These are phyloP conservation scores for Mariannaea sp. DNA, from an alignment of 2,329 filamentous ascomycete genomes.

Conservation along the genomic window DNA sequence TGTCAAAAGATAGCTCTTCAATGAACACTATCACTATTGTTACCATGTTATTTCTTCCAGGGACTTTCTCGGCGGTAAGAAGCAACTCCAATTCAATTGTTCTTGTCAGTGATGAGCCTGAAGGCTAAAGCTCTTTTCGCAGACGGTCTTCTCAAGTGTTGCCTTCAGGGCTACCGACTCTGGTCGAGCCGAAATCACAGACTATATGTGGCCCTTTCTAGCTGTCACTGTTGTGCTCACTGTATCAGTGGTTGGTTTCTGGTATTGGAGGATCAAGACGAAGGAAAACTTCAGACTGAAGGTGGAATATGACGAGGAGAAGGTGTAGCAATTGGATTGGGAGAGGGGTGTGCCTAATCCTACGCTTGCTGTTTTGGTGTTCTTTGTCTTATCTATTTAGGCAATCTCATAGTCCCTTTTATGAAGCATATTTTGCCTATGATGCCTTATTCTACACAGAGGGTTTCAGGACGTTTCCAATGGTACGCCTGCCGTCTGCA, in stretches of 20 bases:
- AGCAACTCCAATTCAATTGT: too few relatives aligned
- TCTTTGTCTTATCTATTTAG: too few relatives aligned
- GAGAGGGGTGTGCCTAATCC: too few relatives aligned
- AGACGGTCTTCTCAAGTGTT: constrained; percentile 7
- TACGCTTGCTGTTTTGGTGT: too few relatives aligned
- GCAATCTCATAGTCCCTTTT: too few relatives aligned
- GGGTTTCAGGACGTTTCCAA: neutral
- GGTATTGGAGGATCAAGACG: neutral
- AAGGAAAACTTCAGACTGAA: neutral
- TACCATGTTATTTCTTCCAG: neutral
- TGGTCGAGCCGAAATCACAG: neutral
- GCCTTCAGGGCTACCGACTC: constrained; percentile 2
- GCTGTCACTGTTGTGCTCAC: neutral
- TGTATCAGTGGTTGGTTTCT: neutral
- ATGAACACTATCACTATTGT: neutral
- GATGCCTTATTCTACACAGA: too few relatives aligned
- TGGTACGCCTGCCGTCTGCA: constrained; percentile 19
- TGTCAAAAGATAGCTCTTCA: neutral
- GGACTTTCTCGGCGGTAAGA: neutral
- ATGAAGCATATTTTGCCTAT: neutral
- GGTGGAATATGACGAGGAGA: neutral
- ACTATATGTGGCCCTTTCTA: neutral
- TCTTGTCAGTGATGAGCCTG: neutral
- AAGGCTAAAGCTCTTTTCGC: neutral
- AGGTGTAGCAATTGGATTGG: neutral